These are phyloP conservation scores for Talaromyces funiculosus DNA, from an alignment of 2,329 filamentous ascomycete genomes.

Conservation along the genomic window DNA sequence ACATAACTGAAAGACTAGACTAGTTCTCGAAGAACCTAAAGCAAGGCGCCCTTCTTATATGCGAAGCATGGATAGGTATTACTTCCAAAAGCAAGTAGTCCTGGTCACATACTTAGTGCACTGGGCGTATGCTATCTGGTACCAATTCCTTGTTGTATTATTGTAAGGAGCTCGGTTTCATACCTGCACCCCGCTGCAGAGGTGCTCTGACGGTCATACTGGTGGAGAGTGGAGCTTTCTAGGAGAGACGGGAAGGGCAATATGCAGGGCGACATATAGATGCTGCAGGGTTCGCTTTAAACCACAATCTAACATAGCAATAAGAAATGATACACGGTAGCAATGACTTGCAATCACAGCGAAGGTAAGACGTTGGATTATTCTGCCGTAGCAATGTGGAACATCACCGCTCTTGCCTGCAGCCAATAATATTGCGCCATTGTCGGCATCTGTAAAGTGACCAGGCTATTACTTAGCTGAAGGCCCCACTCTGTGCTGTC, in stretches of 20 bases:
- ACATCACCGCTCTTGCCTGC: no score
- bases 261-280: not conserved
- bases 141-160: not conserved
- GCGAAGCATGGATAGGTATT: not conserved
- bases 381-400: not conserved
- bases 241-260: not conserved
- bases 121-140: not conserved
- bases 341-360: not conserved
- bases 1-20: not conserved
- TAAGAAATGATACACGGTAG: not conserved
- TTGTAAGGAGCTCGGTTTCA: slow-evolving; percentile 22
- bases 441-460: not conserved
- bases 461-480: not conserved
- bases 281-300: not conserved
- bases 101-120: not conserved
- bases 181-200: slow-evolving; percentile 37
- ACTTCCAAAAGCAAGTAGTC: not conserved
- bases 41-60: not conserved
- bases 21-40: not conserved
- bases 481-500: not conserved
- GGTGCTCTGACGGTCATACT: slow-evolving; percentile 33
- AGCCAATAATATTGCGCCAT: not conserved
- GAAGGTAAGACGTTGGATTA: not conserved
- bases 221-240: slow-evolving; percentile 27
- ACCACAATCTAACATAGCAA: not conserved